Evolutionary conservation across 208 protist species (phyloP).

Genomic region (Crithidia brevicula): DNA sequence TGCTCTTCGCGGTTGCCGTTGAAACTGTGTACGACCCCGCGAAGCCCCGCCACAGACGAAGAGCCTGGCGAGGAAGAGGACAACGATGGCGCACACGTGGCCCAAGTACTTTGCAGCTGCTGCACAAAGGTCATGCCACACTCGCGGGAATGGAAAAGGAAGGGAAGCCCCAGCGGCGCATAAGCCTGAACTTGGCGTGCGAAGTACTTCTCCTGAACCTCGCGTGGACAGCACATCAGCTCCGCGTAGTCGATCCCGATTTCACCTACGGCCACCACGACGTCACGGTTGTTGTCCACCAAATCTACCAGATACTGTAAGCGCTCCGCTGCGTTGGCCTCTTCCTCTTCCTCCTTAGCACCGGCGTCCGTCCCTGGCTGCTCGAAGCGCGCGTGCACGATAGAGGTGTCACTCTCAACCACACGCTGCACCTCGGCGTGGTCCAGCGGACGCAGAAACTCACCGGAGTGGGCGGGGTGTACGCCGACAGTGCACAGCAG

Average conservation of each 20-base stretch:
- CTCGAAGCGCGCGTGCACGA: constrained; percentile 32
- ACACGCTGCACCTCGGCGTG: constrained; percentile 30
- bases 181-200: constrained; percentile 60
- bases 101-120: constrained; percentile 48
- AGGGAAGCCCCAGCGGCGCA: constrained; percentile 60
- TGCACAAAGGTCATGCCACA: constrained; percentile 85
- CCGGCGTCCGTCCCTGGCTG: background rate
- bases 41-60: constrained; percentile 13
- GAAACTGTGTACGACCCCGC: constrained; percentile 95
- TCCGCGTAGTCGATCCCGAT: constrained; percentile 94
- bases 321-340: constrained; percentile 36
- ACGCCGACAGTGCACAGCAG: constrained; percentile 86
- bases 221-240: constrained; percentile 69
- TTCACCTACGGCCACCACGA: constrained; percentile 89
- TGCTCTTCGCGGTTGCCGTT: constrained; percentile 89
- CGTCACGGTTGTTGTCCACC: constrained; percentile 69
- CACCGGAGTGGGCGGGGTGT: constrained; percentile 79
- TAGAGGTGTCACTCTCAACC: constrained; percentile 37
- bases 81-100: background rate
- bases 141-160: constrained; percentile 94
- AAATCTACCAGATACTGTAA: constrained; percentile 64
- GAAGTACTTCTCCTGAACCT: constrained; percentile 82
- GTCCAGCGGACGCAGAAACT: constrained; percentile 66
- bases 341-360: background rate
- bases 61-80: background rate